phyloP scores from a whole-genome alignment of 352 stramenopile species.

The Phytopythium montanum region DNA sequence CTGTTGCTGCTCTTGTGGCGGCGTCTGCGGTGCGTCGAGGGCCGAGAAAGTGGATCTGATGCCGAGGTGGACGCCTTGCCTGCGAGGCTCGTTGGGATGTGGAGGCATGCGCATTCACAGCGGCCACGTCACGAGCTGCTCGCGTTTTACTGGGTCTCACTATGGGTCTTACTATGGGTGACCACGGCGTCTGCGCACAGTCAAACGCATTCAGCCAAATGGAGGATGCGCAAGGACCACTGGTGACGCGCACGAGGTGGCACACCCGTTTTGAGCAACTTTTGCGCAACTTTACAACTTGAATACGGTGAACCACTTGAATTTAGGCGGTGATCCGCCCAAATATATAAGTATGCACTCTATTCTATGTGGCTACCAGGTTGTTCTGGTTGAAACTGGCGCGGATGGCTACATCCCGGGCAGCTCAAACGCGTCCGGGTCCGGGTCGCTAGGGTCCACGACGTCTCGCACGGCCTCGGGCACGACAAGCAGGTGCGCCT shows the following conservation, averaged over 20 bases:
- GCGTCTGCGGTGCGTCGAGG: no score
- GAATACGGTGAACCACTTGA: neutral
- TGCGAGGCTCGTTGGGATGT: no score
- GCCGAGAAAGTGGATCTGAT: no score
- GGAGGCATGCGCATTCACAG: neutral
- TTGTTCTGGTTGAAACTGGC: no score
- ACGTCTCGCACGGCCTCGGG: slow-evolving; percentile 32
- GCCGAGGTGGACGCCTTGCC: no score
- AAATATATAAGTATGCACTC: neutral
- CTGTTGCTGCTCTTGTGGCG: no score
- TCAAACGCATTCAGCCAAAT: neutral
- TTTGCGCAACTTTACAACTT: neutral
- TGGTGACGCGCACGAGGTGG: slow-evolving; percentile 9
- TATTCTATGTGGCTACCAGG: neutral
- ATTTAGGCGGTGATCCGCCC: neutral
- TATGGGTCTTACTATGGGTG: neutral
- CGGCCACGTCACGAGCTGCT: neutral
- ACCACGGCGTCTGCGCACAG: neutral
- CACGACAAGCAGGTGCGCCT: slow-evolving; percentile 28
- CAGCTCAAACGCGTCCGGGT: slow-evolving; percentile 1
- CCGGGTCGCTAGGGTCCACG: slow-evolving; percentile 35
- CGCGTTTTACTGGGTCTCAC: neutral
- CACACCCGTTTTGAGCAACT: neutral
- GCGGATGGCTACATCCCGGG: no score
- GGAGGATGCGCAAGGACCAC: neutral